Percentiles rank a stretch among this genome's conserved stretches.
phyloP scores from a whole-genome alignment of 352 stramenopile species.

The Phytophthora quininea region DNA sequence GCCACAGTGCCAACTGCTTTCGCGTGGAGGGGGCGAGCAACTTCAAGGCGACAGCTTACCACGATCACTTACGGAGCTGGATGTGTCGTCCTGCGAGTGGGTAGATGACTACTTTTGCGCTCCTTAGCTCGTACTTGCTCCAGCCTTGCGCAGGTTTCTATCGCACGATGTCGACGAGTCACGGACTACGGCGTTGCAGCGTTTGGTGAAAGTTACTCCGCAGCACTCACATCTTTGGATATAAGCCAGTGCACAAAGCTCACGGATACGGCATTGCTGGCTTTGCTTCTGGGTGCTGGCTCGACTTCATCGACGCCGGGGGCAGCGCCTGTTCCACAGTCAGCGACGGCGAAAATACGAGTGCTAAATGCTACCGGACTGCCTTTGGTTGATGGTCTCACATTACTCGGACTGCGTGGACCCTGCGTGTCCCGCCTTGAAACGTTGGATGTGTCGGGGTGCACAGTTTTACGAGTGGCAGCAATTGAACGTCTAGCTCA shows the following conservation, averaged over 20 bases:
- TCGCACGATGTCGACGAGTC: slow-evolving; percentile 58
- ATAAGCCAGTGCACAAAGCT: slow-evolving; percentile 61
- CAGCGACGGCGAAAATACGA: slow-evolving; percentile 37
- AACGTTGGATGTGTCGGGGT: slow-evolving; percentile 31
- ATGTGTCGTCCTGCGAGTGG: slow-evolving; percentile 74
- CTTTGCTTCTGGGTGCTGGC: slow-evolving; percentile 45
- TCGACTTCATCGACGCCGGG: slow-evolving; percentile 12
- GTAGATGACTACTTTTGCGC: slow-evolving; percentile 62
- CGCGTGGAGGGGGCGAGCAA: slow-evolving; percentile 24
- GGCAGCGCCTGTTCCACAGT: slow-evolving; percentile 5
- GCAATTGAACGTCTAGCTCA: slow-evolving; percentile 51
- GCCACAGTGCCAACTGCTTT: slow-evolving; percentile 31
- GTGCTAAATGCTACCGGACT: slow-evolving; percentile 47
- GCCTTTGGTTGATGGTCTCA: slow-evolving; percentile 62
- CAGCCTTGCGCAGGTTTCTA: slow-evolving; percentile 34
- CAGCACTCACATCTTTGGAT: slow-evolving; percentile 52
- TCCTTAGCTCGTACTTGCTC: slow-evolving; percentile 45
- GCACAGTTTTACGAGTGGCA: slow-evolving; percentile 43
- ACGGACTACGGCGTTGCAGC: slow-evolving; percentile 74
- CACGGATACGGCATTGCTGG: slow-evolving; percentile 64
- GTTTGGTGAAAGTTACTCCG: slow-evolving; percentile 51
- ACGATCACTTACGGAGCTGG: slow-evolving; percentile 44
- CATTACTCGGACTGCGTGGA: slow-evolving; percentile 50
- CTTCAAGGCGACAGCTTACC: slow-evolving; percentile 27
- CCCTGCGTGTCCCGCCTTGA: slow-evolving; percentile 30